Conservation (phyloP, 192 early-diverging fungal species). For the Backusella circina region DNA sequence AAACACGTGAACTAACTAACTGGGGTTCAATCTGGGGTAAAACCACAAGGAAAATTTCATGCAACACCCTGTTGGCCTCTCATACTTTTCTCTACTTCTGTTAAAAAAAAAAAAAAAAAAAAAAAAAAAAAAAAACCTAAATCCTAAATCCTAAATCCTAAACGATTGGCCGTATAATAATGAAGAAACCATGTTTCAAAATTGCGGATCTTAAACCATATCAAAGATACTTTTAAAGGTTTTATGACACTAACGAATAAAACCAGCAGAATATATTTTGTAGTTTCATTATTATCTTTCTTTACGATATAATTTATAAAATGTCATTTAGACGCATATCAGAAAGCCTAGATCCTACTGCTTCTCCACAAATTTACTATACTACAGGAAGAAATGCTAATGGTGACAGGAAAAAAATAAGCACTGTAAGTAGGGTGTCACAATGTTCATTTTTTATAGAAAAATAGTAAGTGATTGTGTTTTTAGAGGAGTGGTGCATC, state of each 20-base stretch:
- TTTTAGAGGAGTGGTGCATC: neutral
- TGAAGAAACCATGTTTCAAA: neutral
- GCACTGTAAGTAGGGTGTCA: neutral
- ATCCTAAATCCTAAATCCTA: neutral
- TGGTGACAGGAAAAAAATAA: slow-evolving; percentile 4
- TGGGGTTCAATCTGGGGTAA: neutral
- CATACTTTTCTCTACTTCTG: neutral
- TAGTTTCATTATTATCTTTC: neutral
- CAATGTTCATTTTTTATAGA: neutral
- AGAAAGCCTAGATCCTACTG: slow-evolving; percentile 15
- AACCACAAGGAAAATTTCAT: neutral
- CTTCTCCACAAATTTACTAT: slow-evolving; percentile 30
- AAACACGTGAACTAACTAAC: neutral
- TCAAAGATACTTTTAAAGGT: neutral
- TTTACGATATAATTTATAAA: neutral
- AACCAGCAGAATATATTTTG: neutral
- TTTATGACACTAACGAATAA: neutral
- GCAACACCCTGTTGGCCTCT: neutral
- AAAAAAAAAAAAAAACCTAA: no score
- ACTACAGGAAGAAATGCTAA: slow-evolving; percentile 27
- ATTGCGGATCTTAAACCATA: neutral
- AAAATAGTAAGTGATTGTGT: neutral
- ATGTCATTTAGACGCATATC: neutral
- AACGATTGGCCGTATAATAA: neutral
- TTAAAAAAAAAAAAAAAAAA: neutral